Base-by-base conservation (phyloP, 163 green algal species). In the Scenedesmus sp. region DNA sequence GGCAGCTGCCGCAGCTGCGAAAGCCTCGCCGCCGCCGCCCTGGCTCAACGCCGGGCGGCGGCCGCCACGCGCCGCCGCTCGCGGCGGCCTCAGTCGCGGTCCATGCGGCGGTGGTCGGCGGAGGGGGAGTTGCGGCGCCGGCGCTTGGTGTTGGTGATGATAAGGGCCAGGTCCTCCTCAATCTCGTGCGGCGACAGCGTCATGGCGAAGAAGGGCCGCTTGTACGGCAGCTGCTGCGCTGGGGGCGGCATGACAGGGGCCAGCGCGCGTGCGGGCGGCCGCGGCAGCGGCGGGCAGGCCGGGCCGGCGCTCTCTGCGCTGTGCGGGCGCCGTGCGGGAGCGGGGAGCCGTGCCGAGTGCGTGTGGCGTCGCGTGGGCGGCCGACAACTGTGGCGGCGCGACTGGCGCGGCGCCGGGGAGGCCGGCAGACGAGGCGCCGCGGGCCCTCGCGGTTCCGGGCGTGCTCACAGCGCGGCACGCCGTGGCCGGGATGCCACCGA, bases 121-220 rank as follows among this genome's bases (percentile, higher is more conserved):
- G 74, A 36, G 28, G 74, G 74, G 6, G 74, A 75, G 18, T 29
- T 26, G 17, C 74, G 64, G 5, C 74, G 50, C 62, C 60, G 67
- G n/a, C 89, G 80, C 78, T 94, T 94, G 28, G 89, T 94, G 76
- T 93, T 90, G n/a, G 81, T 87, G 34, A 94, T 93, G 47, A 94
- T 90, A n/a, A 80, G 54, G 0, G 85, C 80, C 26, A 94, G 66
- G 70, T 94, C 89, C 67, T 94, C 89, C 89, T 95, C 86, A 66
- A 95, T 95, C 51, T 95, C 91, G 24, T 89, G 75, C 13, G 86
- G 75, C 0, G 78, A 81, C 20, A 95, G 79, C 0, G 85, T 85
- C n/a, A 93, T 50, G n/a, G 91, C 82, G 65, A 90, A 94, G 67
- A 92, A 95, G 0, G 91, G 90, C 34, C 87, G 80, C 77, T 93